phyloP scores from a whole-genome alignment of 2,329 filamentous ascomycete genomes.

The Sclerotinia minor region DNA sequence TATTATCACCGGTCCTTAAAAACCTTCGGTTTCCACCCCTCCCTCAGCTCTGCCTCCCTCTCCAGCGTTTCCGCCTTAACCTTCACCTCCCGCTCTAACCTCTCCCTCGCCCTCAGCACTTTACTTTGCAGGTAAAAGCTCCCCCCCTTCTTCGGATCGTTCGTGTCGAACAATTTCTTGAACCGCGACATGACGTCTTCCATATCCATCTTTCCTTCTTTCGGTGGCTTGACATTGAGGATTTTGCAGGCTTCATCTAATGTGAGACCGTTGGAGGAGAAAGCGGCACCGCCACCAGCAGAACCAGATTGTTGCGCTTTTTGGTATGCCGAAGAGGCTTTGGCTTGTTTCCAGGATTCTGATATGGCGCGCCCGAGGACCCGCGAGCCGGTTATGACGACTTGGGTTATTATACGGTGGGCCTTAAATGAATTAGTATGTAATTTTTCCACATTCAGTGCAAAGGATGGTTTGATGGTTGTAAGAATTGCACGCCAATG shows the following conservation, averaged over 20 bases:
- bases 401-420: constrained; percentile 91
- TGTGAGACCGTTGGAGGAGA: constrained; percentile 71
- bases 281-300: constrained; percentile 50
- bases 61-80: constrained; percentile 69
- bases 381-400: constrained; percentile 84
- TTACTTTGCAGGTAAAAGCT: constrained; percentile 99
- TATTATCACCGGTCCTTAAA: constrained; percentile 75
- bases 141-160: constrained; percentile 92
- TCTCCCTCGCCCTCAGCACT: constrained; percentile 83
- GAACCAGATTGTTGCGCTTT: constrained; percentile 64
- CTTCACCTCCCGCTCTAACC: constrained; percentile 83
- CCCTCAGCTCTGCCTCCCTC: constrained; percentile 74
- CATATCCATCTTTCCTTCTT: constrained; percentile 72
- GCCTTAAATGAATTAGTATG: constrained; percentile 57
- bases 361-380: constrained; percentile 90
- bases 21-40: constrained; percentile 92
- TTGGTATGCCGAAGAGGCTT: constrained; percentile 80
- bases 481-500: not conserved
- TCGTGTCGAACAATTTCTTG: constrained; percentile 91
- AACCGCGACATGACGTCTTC: constrained; percentile 82
- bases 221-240: constrained; percentile 88
- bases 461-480: not conserved
- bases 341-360: constrained; percentile 94
- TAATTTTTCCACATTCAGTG: not conserved
- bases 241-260: constrained; percentile 97